These are phyloP conservation scores for Diospyros kaki DNA, from an alignment of 148 eudicot genomes.

Conservation along the genomic window DNA sequence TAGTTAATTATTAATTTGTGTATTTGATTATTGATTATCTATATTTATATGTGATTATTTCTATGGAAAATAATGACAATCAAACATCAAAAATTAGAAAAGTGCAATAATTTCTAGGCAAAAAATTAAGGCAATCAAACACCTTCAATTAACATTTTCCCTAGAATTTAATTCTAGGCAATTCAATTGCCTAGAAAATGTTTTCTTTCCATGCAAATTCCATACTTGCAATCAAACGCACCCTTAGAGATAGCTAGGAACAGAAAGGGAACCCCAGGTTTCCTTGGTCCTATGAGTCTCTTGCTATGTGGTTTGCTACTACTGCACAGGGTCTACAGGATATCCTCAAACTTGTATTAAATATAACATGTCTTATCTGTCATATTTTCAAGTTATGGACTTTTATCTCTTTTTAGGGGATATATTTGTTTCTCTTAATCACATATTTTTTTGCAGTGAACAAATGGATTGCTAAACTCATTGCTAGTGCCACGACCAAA, in stretches of 20 bases:
- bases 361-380: background rate
- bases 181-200: too few species aligned
- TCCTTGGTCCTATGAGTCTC: background rate
- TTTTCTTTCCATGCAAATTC: too few species aligned
- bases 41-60: too few species aligned
- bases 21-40: too few species aligned
- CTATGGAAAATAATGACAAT: too few species aligned
- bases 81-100: too few species aligned
- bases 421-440: background rate
- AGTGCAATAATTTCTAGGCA: too few species aligned
- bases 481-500: conserved; percentile 77
- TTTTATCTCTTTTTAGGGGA: background rate
- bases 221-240: too few species aligned
- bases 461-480: conserved; percentile 81
- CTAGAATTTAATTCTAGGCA: too few species aligned
- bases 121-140: too few species aligned
- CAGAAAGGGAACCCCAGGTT: background rate
- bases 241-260: background rate
- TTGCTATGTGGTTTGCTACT: background rate
- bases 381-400: background rate
- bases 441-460: conserved; percentile 47
- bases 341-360: background rate
- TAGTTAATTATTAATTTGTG: too few species aligned
- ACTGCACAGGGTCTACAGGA: background rate
- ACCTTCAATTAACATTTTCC: too few species aligned